Conservation (phyloP, 495 filamentous ascomycete species). For the Aspergillus kassunensis region DNA sequence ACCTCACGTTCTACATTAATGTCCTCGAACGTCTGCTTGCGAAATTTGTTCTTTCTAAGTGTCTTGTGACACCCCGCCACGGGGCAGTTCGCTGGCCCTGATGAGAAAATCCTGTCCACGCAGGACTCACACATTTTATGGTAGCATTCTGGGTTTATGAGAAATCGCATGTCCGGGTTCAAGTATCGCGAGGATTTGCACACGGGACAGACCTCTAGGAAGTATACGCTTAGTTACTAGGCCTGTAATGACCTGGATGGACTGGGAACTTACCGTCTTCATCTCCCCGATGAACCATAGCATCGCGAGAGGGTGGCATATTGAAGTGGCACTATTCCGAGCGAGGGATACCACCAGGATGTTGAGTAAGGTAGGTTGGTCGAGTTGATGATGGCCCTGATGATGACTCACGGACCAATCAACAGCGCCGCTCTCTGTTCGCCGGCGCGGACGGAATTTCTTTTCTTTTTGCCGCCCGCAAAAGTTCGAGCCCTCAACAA, state of each 20-base stretch:
- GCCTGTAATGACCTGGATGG: not conserved
- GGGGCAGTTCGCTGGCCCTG: slow-evolving; percentile 85
- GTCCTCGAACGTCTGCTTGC: slow-evolving; percentile 85
- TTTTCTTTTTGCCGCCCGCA: slow-evolving; percentile 12
- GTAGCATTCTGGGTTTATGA: slow-evolving; percentile 97
- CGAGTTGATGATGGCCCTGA: slow-evolving; percentile 3
- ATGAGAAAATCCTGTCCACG: slow-evolving; percentile 89
- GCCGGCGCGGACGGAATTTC: slow-evolving; percentile 21
- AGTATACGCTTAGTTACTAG: slow-evolving; percentile 17
- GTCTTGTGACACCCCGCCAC: slow-evolving; percentile 82
- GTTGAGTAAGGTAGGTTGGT: not conserved
- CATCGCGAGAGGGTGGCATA: slow-evolving; percentile 36
- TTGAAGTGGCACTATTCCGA: slow-evolving; percentile 3
- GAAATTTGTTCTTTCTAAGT: slow-evolving; percentile 77
- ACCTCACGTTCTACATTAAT: slow-evolving; percentile 89
- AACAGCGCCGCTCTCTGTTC: slow-evolving; percentile 15
- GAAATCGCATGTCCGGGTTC: slow-evolving; percentile 87
- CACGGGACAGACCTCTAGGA: slow-evolving; percentile 82
- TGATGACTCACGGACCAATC: slow-evolving; percentile 23
- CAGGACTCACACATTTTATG: slow-evolving; percentile 96
- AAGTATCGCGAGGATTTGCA: slow-evolving; percentile 96
- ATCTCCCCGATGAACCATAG: slow-evolving; percentile 37
- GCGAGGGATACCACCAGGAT: slow-evolving; percentile 6
- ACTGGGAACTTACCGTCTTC: slow-evolving; percentile 44
- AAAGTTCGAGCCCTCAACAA: not conserved